Evolutionary conservation across 169 alveolate genomes (phyloP).

Genomic region (Plasmodium gallinaceum): DNA sequence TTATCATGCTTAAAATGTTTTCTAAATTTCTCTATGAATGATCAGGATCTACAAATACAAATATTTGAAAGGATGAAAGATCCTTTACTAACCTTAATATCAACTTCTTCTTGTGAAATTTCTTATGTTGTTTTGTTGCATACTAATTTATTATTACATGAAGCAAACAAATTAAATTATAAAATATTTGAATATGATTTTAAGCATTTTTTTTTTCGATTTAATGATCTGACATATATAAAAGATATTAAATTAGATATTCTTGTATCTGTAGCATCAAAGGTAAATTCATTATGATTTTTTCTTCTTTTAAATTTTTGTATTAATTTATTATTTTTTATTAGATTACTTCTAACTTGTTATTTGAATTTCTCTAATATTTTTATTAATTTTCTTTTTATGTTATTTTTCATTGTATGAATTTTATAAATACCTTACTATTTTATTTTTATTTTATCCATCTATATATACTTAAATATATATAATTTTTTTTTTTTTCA

Average conservation of each 20-base stretch:
- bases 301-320: neutral
- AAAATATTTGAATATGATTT: constrained; percentile 82
- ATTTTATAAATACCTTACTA: too few species aligned
- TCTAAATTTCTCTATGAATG: constrained; percentile 83
- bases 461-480: neutral
- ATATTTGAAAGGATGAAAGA: constrained; percentile 84
- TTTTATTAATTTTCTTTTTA: neutral
- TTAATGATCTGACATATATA: constrained; percentile 90
- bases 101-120: constrained; percentile 86
- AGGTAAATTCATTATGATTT: constrained; percentile 67
- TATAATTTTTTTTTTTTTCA: neutral
- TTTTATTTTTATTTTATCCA: neutral
- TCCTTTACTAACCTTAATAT: constrained; percentile 88
- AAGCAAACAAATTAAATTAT: constrained; percentile 65
- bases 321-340: neutral
- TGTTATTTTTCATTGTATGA: too few species aligned
- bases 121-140: constrained; percentile 86
- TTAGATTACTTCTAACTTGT: neutral
- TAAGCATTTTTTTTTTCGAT: constrained; percentile 86
- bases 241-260: constrained; percentile 87
- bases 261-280: constrained; percentile 86
- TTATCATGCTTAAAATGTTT: constrained; percentile 92
- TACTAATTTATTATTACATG: constrained; percentile 74
- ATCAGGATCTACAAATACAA: constrained; percentile 83
- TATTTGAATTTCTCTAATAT: neutral